These are phyloP conservation scores for Austroboletus olivaceoglutinosus DNA, from an alignment of 1,284 basidiomycete species.

Conservation along the genomic window DNA sequence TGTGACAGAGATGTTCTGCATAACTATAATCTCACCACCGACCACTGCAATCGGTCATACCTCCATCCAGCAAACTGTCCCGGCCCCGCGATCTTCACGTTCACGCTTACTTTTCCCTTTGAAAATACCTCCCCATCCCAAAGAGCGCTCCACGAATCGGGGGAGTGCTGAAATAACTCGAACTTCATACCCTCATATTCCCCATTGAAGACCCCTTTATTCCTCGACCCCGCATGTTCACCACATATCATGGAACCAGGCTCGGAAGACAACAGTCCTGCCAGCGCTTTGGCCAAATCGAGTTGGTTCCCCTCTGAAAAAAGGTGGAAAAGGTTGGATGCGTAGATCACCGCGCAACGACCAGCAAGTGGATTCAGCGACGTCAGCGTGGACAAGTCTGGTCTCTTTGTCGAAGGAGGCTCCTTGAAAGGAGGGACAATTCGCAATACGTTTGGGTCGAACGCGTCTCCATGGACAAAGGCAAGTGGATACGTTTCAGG, in stretches of 20 bases:
- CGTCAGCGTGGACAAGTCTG: slow-evolving; percentile 25
- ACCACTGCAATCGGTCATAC: background rate
- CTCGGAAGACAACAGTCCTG: slow-evolving; percentile 32
- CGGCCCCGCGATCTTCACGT: slow-evolving; percentile 2
- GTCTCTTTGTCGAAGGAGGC: slow-evolving; percentile 9
- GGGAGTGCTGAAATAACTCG: slow-evolving; percentile 30
- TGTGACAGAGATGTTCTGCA: too few species aligned
- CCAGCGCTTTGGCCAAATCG: slow-evolving; percentile 30
- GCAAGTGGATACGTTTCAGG: slow-evolving; percentile 30
- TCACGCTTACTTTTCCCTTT: slow-evolving; percentile 28
- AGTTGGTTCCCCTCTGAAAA: slow-evolving; percentile 36
- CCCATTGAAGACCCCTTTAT: slow-evolving; percentile 1
- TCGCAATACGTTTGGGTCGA: slow-evolving; percentile 30
- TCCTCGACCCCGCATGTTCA: slow-evolving; percentile 13
- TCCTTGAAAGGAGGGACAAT: slow-evolving; percentile 15
- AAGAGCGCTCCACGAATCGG: slow-evolving; percentile 29
- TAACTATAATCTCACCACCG: background rate
- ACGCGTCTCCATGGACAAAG: slow-evolving; percentile 36
- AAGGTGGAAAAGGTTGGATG: slow-evolving; percentile 37
- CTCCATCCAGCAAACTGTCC: background rate
- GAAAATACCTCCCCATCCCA: slow-evolving; percentile 34
- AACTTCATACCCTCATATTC: background rate
- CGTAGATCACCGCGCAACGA: slow-evolving; percentile 33
- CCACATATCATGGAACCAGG: slow-evolving; percentile 35
- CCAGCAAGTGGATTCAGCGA: slow-evolving; percentile 37